Conservation (phyloP, 1,139 yeast genomes). For the Taphrina deformans region DNA sequence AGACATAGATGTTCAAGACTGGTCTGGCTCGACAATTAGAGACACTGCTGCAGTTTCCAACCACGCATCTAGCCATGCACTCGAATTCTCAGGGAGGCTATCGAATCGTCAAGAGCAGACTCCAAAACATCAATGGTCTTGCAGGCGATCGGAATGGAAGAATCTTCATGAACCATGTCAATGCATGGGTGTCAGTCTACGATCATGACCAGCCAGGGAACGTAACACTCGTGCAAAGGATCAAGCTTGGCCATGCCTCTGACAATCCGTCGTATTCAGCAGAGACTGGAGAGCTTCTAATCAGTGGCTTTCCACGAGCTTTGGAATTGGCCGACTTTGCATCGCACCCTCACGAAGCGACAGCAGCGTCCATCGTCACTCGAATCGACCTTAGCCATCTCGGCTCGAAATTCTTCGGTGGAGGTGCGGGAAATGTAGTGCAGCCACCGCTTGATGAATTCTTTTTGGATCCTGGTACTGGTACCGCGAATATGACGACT, state of each 20-base stretch:
- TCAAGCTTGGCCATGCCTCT: slow-evolving; percentile 13
- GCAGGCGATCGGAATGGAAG: slow-evolving; percentile 29
- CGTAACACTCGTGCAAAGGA: slow-evolving; percentile 9
- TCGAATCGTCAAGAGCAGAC: slow-evolving; percentile 7
- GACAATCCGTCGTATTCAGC: slow-evolving; percentile 26
- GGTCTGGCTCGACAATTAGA: slow-evolving; percentile 16
- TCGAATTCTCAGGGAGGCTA: slow-evolving; percentile 25
- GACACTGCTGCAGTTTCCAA: slow-evolving; percentile 26
- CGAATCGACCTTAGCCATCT: slow-evolving; percentile 21
- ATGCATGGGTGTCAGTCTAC: slow-evolving; percentile 17
- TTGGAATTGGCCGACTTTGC: slow-evolving; percentile 18
- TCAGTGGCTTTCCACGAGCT: slow-evolving; percentile 23
- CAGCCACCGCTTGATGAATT: slow-evolving; percentile 27
- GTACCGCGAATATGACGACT: slow-evolving; percentile 23
- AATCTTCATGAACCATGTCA: slow-evolving; percentile 24
- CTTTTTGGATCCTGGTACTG: slow-evolving; percentile 24
- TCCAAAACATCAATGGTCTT: slow-evolving; percentile 21
- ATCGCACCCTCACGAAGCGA: slow-evolving; percentile 3
- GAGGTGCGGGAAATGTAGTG: neutral
- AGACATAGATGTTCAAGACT: slow-evolving; percentile 8
- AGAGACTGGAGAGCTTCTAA: slow-evolving; percentile 19
- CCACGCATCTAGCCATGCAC: slow-evolving; percentile 22
- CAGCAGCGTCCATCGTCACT: slow-evolving; percentile 15
- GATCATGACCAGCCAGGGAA: slow-evolving; percentile 11
- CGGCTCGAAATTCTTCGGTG: slow-evolving; percentile 5